phyloP scores from a whole-genome alignment of 129 eudicot genomes.

The Centaurea solstitialis region DNA sequence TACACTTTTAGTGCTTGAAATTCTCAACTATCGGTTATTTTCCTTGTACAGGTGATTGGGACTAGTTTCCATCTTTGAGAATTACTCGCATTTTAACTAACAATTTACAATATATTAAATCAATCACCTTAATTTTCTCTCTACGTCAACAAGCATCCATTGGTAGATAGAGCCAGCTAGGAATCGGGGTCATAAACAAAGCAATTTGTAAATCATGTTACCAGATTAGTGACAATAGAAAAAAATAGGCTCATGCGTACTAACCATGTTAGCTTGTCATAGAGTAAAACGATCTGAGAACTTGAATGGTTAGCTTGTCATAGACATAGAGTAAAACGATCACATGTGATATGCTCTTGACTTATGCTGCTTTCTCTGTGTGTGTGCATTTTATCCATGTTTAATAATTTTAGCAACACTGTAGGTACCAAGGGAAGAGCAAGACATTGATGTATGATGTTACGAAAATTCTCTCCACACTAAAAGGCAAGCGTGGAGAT shows the following conservation, averaged over 20 bases:
- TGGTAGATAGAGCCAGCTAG: not conserved
- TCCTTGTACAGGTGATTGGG: slow-evolving; percentile 64
- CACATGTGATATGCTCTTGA: not conserved
- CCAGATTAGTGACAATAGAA: not conserved
- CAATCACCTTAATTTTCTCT: not conserved
- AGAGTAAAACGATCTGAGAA: not conserved
- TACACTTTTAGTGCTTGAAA: slow-evolving; percentile 63
- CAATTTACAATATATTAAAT: not conserved
- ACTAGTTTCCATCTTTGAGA: not conserved
- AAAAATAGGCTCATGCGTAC: not conserved
- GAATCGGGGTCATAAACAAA: not conserved
- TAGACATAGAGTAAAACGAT: not conserved
- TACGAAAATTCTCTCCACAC: slow-evolving; percentile 55
- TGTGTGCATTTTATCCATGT: not conserved
- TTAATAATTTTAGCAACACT: slow-evolving; percentile 8
- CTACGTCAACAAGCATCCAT: not conserved
- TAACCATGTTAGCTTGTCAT: not conserved
- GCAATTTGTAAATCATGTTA: not conserved
- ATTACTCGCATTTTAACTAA: not conserved
- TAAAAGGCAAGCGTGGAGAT: slow-evolving; percentile 77
- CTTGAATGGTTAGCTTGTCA: not conserved
- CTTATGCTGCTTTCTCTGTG: not conserved
- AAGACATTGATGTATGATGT: slow-evolving; percentile 65
- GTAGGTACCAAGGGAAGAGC: slow-evolving; percentile 77
- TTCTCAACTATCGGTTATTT: slow-evolving; percentile 70